Evolutionary conservation across 495 filamentous ascomycete genomes (phyloP), one percentile per base, ranked within the genome.

Genomic region (Tuber borchii): DNA sequence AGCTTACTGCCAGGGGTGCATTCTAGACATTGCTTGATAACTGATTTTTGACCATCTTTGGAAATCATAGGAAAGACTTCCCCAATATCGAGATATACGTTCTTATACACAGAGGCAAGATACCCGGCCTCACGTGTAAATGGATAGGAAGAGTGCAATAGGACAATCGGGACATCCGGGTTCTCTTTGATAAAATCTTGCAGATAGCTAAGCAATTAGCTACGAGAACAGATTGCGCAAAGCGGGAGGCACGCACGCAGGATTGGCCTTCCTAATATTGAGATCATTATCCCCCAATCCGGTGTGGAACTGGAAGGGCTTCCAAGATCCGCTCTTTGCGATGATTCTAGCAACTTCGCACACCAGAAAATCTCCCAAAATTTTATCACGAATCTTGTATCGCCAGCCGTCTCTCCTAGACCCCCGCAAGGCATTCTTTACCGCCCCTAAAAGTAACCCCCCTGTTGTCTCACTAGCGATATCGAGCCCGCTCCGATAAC

Each of bases 281-380:
- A 97, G 91, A 83, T 96, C 93, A 77, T 91, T 93, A 79, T 97
- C 93, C 0, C 93, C 94, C 1, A 97, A 86, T 0, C 94, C 94
- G 0, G 93, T 95, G 79, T 97, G 93, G 75, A 97, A 92, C 80
- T 97, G 93, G 43, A 97, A 82, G 1, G 94, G 93, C 80, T 95
- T 95, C 75, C 81, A 82, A 40, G 74, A 78, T 76, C 39, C 69
- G 39, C 78, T 83, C 65, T 86, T 84, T 12, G 84, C 83, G 48
- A 92, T 87, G 19, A 88, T 74, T 45, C 83, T 79, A 9, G 86
- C 91, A 37, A 80, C 86, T 74, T 82, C 84, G 76, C 90, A 87
- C 14, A 97, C 89, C 22, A 95, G 81, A 79, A 89, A 86, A 73
- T 91, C 87, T 78, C 90, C 93, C 46, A 94, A 83, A 12, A 84